Conservation (phyloP, 2,329 filamentous ascomycete species). For the Paecilomyces sp. region DNA sequence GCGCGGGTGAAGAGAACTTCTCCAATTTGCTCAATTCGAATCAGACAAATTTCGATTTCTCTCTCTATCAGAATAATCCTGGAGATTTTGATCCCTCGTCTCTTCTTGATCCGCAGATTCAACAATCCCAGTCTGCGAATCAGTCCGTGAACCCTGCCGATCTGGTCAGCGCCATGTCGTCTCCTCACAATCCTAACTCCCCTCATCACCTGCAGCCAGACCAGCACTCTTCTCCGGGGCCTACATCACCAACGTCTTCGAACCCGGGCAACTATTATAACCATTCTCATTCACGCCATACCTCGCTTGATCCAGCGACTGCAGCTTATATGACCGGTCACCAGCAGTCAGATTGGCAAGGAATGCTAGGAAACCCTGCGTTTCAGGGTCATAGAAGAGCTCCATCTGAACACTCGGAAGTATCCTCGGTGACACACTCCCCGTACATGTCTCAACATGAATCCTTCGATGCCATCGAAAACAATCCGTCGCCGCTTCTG, state of each 20-base stretch:
- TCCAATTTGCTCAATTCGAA: conserved; percentile 34
- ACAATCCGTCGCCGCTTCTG: conserved; percentile 72
- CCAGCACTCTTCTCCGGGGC: conserved; percentile 45
- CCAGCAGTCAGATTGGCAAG: conserved; percentile 50
- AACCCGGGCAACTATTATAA: conserved; percentile 46
- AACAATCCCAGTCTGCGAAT: conserved; percentile 27
- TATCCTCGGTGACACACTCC: conserved; percentile 77
- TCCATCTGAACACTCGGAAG: conserved; percentile 87
- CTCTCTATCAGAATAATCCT: conserved; percentile 22
- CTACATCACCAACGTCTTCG: conserved; percentile 50
- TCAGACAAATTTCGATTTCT: conserved; percentile 30
- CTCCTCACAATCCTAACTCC: conserved; percentile 46
- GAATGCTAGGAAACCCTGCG: conserved; percentile 46
- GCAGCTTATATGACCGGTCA: conserved; percentile 50
- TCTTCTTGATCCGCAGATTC: conserved; percentile 33
- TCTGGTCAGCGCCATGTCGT: conserved; percentile 39
- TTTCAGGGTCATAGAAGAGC: conserved; percentile 79
- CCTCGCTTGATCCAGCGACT: conserved; percentile 54
- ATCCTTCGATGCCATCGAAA: conserved; percentile 66
- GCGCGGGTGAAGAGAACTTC: conserved; percentile 28
- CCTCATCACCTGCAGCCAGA: conserved; percentile 51
- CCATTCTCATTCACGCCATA: conserved; percentile 51
- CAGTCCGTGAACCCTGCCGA: conserved; percentile 42
- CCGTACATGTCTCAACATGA: conserved; percentile 74
- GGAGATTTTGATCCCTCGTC: conserved; percentile 32